Base-by-base conservation (phyloP, 495 filamentous ascomycete species). In the Xylaria scruposa region DNA sequence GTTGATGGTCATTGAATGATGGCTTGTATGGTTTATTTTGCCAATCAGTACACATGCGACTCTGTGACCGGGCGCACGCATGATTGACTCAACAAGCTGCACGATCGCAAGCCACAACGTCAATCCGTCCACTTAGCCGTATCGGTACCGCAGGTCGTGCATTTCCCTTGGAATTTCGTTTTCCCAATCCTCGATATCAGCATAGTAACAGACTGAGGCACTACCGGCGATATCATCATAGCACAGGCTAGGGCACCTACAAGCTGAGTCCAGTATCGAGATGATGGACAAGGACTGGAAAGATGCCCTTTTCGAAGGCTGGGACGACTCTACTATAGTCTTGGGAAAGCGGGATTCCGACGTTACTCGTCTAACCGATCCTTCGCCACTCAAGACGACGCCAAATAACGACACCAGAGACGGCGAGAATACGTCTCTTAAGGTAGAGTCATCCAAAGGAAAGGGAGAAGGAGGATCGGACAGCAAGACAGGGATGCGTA, bases 61-160 rank as follows among this genome's bases (percentile, higher is more conserved):
- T 33, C 54, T 31, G 29, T 42, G 38, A 64, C 51, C 68, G 59
- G 26, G 46, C 24, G 42, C 59, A 54, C 38, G 60, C 38, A 24
- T 56, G 44, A 13, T 54, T 64, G 59, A 70, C 31, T 70, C 68
- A 56, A 64, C 49, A 19, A 54, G 59, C 68, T 70, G 68, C 68
- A 70, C 36, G 21, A 42, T 42, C 29, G 24, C 59, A 70, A 64
- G 68, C 68, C 59, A 70, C 68, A 53, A 44, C 17, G 31, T 53
- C 46, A 33, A 6, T 67, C 17, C 24, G 33, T 49, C 40, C 40
- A 61, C 26, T 60, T 47, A 26, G 38, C 36, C 26, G 49, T 56
- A 29, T 36, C 51, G 15, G 33, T 26, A 31, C 49, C 49, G 1
- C 10, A 29, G 36, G 21, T 13, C 60, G 12, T 29, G 38, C 60